Percentiles rank a stretch among this genome's conserved stretches.
Conservation (phyloP, 495 filamentous ascomycete species). For the Bryoglossum gracile region DNA sequence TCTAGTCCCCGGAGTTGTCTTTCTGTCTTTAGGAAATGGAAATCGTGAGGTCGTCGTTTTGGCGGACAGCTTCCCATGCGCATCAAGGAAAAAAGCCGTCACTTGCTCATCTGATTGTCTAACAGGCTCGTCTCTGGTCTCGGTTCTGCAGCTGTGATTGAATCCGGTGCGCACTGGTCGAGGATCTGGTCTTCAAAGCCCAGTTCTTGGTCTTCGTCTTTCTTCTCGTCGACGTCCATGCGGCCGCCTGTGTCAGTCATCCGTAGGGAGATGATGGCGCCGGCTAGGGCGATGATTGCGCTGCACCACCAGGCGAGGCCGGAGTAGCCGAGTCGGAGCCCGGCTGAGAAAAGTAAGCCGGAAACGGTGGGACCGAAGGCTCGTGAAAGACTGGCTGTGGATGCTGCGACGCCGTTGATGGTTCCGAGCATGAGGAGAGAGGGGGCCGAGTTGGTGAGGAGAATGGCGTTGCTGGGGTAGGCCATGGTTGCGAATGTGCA, state of each 20-base stretch:
- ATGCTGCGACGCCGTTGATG: slow-evolving; percentile 90
- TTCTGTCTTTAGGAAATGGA: not conserved
- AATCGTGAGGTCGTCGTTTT: slow-evolving; percentile 3
- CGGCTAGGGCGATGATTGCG: slow-evolving; percentile 64
- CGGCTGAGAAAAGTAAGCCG: slow-evolving; percentile 74
- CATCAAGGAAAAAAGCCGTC: slow-evolving; percentile 12
- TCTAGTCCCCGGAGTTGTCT: not conserved
- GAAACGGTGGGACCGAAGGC: slow-evolving; percentile 85
- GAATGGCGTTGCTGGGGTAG: slow-evolving; percentile 78
- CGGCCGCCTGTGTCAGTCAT: slow-evolving; percentile 39
- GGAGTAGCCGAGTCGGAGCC: slow-evolving; percentile 70
- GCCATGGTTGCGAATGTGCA: slow-evolving; percentile 79
- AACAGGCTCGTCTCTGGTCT: slow-evolving; percentile 2
- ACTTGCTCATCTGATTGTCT: slow-evolving; percentile 11
- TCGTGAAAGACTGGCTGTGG: slow-evolving; percentile 77
- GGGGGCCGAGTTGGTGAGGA: slow-evolving; percentile 78
- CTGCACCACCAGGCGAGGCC: slow-evolving; percentile 91
- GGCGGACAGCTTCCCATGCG: not conserved
- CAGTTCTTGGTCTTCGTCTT: slow-evolving; percentile 18
- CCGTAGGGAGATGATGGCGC: slow-evolving; percentile 48
- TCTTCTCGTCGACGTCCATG: slow-evolving; percentile 32
- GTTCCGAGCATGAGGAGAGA: slow-evolving; percentile 73
- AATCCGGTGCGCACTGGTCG: slow-evolving; percentile 19
- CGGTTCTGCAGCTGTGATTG: slow-evolving; percentile 15
- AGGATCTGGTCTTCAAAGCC: slow-evolving; percentile 20